A percentile compares a stretch with the other conserved stretches of the same genome.
Evolutionary conservation across 139 green algal genomes (phyloP).

Genomic region (Mesotaenium endlicherianum): DNA sequence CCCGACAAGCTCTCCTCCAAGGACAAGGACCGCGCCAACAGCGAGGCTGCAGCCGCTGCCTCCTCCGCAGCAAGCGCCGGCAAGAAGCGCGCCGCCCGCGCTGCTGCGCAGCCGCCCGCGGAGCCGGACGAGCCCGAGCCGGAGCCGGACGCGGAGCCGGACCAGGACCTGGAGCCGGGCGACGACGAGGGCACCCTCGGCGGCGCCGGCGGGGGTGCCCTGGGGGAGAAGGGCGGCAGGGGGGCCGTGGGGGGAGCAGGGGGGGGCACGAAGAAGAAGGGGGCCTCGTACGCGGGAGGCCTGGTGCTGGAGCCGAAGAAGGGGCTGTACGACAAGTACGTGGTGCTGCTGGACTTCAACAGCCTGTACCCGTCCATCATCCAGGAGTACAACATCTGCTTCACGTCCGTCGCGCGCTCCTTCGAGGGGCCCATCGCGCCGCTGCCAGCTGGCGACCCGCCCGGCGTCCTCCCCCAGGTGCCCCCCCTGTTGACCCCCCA

Average conservation of each 20-base stretch:
- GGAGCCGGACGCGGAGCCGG: not conserved
- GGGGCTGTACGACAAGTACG: constrained; percentile 95
- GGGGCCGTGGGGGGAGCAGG: not conserved
- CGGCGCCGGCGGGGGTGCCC: not conserved
- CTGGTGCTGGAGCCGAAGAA: constrained; percentile 98
- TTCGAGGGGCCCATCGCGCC: constrained; percentile 12
- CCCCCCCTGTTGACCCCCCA: not conserved
- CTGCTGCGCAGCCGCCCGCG: not conserved
- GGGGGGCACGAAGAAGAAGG: constrained; percentile 51
- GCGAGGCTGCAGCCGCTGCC: not conserved
- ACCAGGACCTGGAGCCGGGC: not conserved
- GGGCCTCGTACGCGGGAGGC: constrained; percentile 78
- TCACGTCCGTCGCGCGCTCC: constrained; percentile 83
- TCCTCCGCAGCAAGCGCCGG: not conserved
- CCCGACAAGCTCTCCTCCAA: constrained; percentile 81
- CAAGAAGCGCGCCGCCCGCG: not conserved
- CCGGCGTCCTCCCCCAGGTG: constrained; percentile 50
- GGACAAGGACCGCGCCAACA: constrained; percentile 32
- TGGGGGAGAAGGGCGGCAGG: not conserved
- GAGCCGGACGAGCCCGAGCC: not conserved
- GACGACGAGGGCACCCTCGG: not conserved
- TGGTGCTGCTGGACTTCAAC: constrained; percentile 99
- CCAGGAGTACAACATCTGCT: constrained; percentile 99
- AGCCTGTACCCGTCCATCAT: constrained; percentile 99
- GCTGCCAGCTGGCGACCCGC: constrained; percentile 8